Percentiles rank a stretch among this genome's conserved stretches.
These are phyloP conservation scores for Anacardium occidentale DNA, from an alignment of 345 rosid genomes.

Conservation along the genomic window DNA sequence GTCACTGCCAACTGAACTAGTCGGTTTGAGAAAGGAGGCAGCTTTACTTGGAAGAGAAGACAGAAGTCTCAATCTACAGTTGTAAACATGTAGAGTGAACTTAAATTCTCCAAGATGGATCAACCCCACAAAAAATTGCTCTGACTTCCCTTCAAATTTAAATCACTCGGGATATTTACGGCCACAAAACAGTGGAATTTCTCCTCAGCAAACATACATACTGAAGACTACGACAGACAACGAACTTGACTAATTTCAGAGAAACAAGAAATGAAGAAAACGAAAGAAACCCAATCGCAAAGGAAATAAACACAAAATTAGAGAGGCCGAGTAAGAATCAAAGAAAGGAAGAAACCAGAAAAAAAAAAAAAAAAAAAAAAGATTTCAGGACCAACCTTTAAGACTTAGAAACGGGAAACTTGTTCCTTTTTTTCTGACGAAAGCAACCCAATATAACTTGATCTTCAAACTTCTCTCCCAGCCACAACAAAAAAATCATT, in stretches of 20 bases:
- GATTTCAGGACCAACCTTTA: conserved; percentile 53
- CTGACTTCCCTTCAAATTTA: conserved; percentile 30
- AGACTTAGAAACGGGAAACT: conserved; percentile 35
- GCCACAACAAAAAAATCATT: conserved; percentile 24
- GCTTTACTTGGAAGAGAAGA: conserved; percentile 86
- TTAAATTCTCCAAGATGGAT: conserved; percentile 40
- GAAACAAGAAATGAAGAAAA: background rate
- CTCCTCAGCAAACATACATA: conserved; percentile 4
- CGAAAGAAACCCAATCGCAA: background rate
- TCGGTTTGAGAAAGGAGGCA: conserved; percentile 19
- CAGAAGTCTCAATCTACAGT: conserved; percentile 67
- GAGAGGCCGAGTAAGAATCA: conserved; percentile 16
- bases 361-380: conserved; percentile 6
- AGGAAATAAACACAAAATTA: conserved; percentile 4
- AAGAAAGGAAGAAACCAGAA: conserved; percentile 20
- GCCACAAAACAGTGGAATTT: conserved; percentile 16
- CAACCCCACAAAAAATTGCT: conserved; percentile 47
- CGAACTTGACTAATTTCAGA: background rate
- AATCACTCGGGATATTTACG: conserved; percentile 20
- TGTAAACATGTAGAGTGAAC: conserved; percentile 40
- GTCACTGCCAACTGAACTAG: conserved; percentile 30
- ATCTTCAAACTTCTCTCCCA: conserved; percentile 37
- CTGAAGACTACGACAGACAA: conserved; percentile 12
- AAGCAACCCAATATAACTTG: conserved; percentile 42
- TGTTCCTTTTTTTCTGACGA: conserved; percentile 28